These are phyloP conservation scores for Ciborinia camelliae DNA, from an alignment of 2,329 filamentous ascomycete genomes.

Conservation along the genomic window DNA sequence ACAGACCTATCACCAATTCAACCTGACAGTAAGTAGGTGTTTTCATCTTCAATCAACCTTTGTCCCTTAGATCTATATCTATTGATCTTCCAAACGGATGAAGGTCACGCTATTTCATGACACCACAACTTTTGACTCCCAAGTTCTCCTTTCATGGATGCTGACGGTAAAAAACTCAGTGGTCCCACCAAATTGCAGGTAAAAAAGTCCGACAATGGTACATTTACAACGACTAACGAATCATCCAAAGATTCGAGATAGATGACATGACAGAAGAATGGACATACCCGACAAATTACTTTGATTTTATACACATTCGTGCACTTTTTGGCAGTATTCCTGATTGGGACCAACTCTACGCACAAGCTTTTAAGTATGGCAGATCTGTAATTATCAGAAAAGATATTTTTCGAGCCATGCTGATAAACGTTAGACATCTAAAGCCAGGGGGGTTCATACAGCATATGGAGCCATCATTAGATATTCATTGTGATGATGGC, in stretches of 20 bases:
- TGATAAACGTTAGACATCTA: slow-evolving; percentile 33
- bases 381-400: neutral
- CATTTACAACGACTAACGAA: neutral
- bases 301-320: slow-evolving; percentile 59
- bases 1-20: slow-evolving; percentile 39
- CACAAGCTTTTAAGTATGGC: slow-evolving; percentile 46
- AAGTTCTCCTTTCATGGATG: neutral
- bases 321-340: slow-evolving; percentile 55
- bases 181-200: slow-evolving; percentile 54
- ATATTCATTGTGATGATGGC: slow-evolving; percentile 45
- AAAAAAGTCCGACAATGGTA: neutral
- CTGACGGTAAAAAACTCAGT: slow-evolving; percentile 27
- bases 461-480: slow-evolving; percentile 33
- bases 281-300: slow-evolving; percentile 45
- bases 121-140: neutral
- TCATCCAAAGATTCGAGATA: slow-evolving; percentile 51
- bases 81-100: neutral
- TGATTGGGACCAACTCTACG: slow-evolving; percentile 54
- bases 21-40: slow-evolving; percentile 34
- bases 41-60: neutral
- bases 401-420: neutral
- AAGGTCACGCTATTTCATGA: neutral
- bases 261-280: slow-evolving; percentile 54
- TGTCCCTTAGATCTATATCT: too few species aligned
- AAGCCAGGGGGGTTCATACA: slow-evolving; percentile 41